Conservation (phyloP, 1,284 basidiomycete genomes). For the Leccinum pachyderme region DNA sequence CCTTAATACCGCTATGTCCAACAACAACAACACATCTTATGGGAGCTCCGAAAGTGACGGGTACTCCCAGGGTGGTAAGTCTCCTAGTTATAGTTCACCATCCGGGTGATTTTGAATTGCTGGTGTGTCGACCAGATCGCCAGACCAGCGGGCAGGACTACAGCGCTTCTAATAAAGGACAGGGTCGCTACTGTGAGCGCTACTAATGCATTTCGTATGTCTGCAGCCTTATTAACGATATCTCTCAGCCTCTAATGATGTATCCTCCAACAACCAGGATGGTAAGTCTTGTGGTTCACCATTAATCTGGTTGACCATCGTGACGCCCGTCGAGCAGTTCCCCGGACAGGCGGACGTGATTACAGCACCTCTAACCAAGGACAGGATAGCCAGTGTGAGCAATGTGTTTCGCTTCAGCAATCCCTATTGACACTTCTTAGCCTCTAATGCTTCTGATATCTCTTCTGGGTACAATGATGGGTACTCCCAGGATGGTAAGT, state of each 20-base stretch:
- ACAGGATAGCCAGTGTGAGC: background rate
- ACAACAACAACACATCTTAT: constrained; percentile 42
- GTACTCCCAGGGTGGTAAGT: background rate
- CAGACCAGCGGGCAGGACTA: background rate
- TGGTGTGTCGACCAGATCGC: background rate
- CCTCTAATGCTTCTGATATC: background rate
- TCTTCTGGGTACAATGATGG: constrained; percentile 33
- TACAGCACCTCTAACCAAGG: background rate
- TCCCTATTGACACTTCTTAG: too few relatives aligned
- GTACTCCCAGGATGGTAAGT: constrained; percentile 20
- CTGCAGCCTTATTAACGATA: background rate
- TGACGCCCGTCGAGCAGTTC: too few relatives aligned
- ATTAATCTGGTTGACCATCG: too few relatives aligned
- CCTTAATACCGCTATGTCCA: constrained; percentile 34
- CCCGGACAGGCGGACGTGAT: too few relatives aligned
- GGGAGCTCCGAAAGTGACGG: background rate
- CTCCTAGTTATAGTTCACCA: too few relatives aligned
- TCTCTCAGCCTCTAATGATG: too few relatives aligned
- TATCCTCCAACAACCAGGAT: background rate
- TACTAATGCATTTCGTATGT: background rate
- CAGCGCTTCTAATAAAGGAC: constrained; percentile 29
- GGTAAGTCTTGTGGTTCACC: background rate
- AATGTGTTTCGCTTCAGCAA: too few relatives aligned
- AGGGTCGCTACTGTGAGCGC: background rate
- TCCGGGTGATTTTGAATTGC: background rate